A percentile compares a stretch with the other conserved stretches of the same genome.
Evolutionary conservation across 1,139 yeast species (phyloP).

Genomic region (Candida sojae): DNA sequence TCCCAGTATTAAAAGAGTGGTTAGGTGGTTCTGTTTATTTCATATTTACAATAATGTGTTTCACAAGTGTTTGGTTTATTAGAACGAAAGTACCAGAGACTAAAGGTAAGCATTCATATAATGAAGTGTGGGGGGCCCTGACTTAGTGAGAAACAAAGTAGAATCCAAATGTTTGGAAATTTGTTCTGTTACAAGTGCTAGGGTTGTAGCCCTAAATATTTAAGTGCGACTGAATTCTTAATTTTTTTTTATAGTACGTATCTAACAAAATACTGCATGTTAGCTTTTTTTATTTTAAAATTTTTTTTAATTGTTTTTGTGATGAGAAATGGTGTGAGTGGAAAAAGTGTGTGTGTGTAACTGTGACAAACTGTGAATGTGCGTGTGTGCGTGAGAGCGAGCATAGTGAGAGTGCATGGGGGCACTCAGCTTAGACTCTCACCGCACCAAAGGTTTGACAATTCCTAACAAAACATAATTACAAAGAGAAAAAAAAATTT

Average conservation of each 20-base stretch:
- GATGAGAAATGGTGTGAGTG: too few species aligned
- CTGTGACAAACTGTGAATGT: not conserved
- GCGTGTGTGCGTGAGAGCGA: not conserved
- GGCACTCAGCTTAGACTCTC: not conserved
- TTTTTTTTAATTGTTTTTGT: too few species aligned
- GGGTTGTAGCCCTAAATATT: conserved; percentile 14
- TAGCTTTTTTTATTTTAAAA: not conserved
- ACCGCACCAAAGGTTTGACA: not conserved
- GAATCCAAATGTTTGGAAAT: not conserved
- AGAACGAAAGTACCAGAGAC: conserved; percentile 70
- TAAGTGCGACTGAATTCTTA: not conserved
- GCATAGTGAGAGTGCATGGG: not conserved
- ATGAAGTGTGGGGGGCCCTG: conserved; percentile 59
- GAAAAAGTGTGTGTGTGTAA: not conserved
- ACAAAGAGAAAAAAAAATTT: conserved; percentile 7
- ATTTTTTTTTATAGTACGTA: not conserved
- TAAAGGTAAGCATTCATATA: conserved; percentile 60
- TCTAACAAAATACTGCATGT: conserved; percentile 3
- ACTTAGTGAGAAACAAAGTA: not conserved
- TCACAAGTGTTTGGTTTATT: conserved; percentile 49
- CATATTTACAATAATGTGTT: conserved; percentile 64
- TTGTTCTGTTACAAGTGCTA: conserved; percentile 5
- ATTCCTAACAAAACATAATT: conserved; percentile 5
- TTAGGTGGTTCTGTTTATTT: conserved; percentile 83
- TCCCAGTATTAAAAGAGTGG: conserved; percentile 67